Evolutionary conservation across 176 grass and related monocot species (phyloP).

Genomic region (Melocanna baccifera): DNA sequence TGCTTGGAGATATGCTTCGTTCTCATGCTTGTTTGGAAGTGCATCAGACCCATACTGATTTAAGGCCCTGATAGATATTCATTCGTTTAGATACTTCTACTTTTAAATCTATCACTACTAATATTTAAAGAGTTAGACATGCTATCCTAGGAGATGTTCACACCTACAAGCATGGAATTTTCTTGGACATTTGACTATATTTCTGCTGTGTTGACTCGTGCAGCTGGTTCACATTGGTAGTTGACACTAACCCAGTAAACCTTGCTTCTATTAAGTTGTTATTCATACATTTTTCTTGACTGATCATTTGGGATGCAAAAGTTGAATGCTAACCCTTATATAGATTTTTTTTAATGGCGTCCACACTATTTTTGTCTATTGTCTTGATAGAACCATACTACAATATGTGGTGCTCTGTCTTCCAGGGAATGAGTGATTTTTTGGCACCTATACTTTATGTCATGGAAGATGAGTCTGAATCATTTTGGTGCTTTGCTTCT

Average conservation of each 20-base stretch:
- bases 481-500: constrained; percentile 96
- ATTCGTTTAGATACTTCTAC: neutral
- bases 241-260: neutral
- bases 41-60: neutral
- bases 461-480: constrained; percentile 83
- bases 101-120: neutral
- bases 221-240: neutral
- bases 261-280: constrained; percentile 10
- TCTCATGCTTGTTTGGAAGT: neutral
- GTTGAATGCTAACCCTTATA: neutral
- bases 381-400: neutral
- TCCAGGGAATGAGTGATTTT: constrained; percentile 96
- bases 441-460: constrained; percentile 82
- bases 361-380: neutral
- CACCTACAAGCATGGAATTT: neutral
- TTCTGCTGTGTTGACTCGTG: neutral
- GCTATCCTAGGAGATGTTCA: neutral
- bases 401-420: constrained; percentile 7
- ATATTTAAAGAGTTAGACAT: neutral
- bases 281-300: neutral
- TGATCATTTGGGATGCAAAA: neutral
- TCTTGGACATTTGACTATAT: neutral
- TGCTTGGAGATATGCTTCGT: constrained; percentile 12
- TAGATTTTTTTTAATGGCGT: neutral
- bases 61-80: neutral